Base-by-base conservation (phyloP, 1,284 basidiomycete species). In the Trametes hirsuta region DNA sequence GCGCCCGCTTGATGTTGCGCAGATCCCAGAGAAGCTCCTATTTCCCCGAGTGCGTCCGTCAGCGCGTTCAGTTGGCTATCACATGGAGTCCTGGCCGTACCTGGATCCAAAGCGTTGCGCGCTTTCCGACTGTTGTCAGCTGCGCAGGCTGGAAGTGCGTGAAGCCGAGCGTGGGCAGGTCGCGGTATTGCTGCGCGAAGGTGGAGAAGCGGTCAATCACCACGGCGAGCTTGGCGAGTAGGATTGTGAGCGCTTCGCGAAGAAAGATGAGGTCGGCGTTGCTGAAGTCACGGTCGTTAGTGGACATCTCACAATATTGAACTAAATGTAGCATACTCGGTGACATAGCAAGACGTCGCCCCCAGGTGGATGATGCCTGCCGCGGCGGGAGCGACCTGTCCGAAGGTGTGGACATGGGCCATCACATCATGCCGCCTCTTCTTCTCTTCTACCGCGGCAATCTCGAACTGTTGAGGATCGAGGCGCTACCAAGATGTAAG, bases 111-210 rank as follows among this genome's bases (percentile, higher is more conserved):
- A 99, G 80, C 0, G 95, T 98, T 0, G 95, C 90, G n/a, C 97
- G 87, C 79, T 99, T 99, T n/a, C 97, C 97, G 42, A 99, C 97
- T 0, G 97, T 99, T 1, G 96, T 98, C 55, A 99, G 81, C 77
- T 99, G 97, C 6, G 97, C 97, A 4, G 97, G 96, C 77, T 99
- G 97, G 83, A 97, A 99, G 77, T 99, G 97, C 8, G 97, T 99
- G 81, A 98, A 99, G 1, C 97, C 97, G 44, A 99, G 84, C 0
- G 94, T 93, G 0, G 94, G 94, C 22, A 95, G 84, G 62, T 85
- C 90, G 25, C 86, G 85, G 72, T 95, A 87, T 64, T 86, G 76
- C 57, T 81, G 75, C 53, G 91, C 91, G 66, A 98, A 99, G 0
- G 77, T 73, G 18, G 94, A 82, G 41, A 99, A 85, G 36, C 97